phyloP scores from a whole-genome alignment of 73 alveolate species.

The Tetrahymena thermophila region DNA sequence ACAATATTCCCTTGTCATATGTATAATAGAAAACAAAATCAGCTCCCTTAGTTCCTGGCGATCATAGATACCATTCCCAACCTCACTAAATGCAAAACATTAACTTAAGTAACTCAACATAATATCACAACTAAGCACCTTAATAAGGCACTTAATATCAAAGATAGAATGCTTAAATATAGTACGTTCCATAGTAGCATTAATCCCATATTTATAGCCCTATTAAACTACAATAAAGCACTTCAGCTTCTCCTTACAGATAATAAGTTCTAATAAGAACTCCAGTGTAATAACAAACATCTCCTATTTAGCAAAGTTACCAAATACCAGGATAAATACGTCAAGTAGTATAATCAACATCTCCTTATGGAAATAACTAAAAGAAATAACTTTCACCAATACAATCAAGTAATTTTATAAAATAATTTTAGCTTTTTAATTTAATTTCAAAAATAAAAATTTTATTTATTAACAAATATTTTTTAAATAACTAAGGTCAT shows the following conservation, averaged over 20 bases:
- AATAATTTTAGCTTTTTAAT: background rate
- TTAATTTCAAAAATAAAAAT: background rate
- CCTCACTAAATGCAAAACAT: background rate
- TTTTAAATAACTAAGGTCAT: background rate
- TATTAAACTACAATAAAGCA: background rate
- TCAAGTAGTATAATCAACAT: background rate
- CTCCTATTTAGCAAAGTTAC: background rate
- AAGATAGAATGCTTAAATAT: background rate
- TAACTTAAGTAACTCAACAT: background rate
- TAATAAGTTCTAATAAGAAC: background rate
- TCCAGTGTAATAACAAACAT: background rate
- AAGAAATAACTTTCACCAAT: background rate
- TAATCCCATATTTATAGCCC: background rate
- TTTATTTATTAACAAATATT: background rate
- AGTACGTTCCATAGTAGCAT: background rate
- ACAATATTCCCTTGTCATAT: background rate
- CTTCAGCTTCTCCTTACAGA: background rate
- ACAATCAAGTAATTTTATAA: background rate
- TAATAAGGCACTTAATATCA: background rate
- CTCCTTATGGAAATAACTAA: background rate
- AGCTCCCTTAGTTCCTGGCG: background rate
- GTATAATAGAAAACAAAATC: background rate
- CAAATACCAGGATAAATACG: background rate
- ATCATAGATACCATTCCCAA: background rate
- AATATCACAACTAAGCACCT: background rate